Evolutionary conservation across 106 monocot genomes (phyloP).

Genomic region (Cymbidium sinense): DNA sequence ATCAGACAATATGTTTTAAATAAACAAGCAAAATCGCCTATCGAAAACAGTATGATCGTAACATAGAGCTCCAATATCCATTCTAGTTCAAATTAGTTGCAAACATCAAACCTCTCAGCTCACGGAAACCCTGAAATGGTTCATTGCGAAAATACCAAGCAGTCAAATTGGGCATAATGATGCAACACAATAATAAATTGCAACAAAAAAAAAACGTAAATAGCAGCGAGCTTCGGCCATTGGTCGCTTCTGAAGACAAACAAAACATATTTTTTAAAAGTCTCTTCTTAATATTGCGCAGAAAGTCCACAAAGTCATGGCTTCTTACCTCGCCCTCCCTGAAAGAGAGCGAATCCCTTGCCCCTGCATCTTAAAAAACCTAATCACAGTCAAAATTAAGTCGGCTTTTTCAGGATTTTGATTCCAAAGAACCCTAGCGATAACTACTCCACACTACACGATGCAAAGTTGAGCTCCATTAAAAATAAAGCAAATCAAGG

Average conservation of each 20-base stretch:
- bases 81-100: not conserved
- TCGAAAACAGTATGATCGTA: not conserved
- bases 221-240: not conserved
- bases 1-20: not conserved
- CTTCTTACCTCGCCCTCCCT: too few species aligned
- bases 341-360: too few species aligned
- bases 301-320: too few species aligned
- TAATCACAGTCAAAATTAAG: not conserved
- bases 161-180: not conserved
- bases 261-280: not conserved
- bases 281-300: too few species aligned
- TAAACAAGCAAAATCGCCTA: not conserved
- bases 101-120: not conserved
- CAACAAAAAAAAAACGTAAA: not conserved
- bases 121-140: not conserved
- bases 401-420: not conserved
- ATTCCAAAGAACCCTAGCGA: slow-evolving; percentile 1
- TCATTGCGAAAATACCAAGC: not conserved
- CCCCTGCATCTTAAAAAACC: not conserved
- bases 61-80: not conserved
- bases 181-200: not conserved
- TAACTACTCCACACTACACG: not conserved
- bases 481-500: not conserved
- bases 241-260: not conserved
- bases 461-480: not conserved